A percentile compares a stretch with the other conserved stretches of the same genome.
Evolutionary conservation across 176 grass and related monocot species (phyloP).

Genomic region (Oryza glumipatula): DNA sequence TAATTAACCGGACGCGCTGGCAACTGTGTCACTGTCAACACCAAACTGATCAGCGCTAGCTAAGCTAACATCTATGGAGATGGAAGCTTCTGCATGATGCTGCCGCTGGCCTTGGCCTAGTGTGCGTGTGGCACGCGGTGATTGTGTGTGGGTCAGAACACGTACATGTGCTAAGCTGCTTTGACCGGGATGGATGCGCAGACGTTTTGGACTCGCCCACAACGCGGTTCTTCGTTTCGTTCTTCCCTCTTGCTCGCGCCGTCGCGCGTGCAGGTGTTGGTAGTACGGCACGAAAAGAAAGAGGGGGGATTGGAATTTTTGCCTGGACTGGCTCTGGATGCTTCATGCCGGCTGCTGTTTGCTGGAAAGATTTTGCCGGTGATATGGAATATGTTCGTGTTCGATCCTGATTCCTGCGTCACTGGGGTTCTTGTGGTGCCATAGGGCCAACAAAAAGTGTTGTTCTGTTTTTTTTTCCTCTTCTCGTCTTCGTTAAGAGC

Average conservation of each 20-base stretch:
- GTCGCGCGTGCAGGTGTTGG: not conserved
- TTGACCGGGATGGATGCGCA: not conserved
- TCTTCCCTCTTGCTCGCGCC: not conserved
- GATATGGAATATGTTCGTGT: not conserved
- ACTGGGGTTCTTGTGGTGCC: not conserved
- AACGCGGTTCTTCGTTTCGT: not conserved
- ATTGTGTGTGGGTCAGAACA: not conserved
- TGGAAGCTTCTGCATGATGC: constrained; percentile 1
- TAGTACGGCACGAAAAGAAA: not conserved
- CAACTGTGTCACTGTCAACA: not conserved
- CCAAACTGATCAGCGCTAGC: not conserved
- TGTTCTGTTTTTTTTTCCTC: not conserved
- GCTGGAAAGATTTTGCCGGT: not conserved
- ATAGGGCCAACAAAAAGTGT: not conserved
- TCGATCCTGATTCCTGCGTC: not conserved
- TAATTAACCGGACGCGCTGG: not conserved
- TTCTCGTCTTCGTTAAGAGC: not conserved
- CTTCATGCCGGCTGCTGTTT: not conserved
- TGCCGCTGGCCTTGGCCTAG: not conserved
- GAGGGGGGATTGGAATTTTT: no score
- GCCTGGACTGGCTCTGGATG: not conserved
- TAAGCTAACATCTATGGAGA: not conserved
- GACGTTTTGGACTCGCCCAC: not conserved
- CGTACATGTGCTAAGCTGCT: not conserved
- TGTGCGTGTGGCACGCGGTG: not conserved